Conservation (phyloP, 1,139 yeast species). For the Yamadazyma dushanensis region DNA sequence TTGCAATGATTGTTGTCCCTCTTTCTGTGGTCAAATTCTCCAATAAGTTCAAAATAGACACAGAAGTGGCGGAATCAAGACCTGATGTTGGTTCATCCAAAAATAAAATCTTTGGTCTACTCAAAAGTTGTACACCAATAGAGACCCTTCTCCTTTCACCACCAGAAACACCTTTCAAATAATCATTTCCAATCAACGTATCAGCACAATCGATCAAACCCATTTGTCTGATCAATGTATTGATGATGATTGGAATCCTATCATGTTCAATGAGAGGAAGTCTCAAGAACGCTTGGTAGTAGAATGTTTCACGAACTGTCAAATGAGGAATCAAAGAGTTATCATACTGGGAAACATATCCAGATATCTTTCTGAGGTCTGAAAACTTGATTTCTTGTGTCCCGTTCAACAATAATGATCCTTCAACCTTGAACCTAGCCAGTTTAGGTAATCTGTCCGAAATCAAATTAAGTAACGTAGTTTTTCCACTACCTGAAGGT, state of each 20-base stretch:
- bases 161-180: constrained; percentile 78
- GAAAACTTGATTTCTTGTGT: constrained; percentile 37
- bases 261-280: constrained; percentile 39
- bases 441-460: constrained; percentile 58
- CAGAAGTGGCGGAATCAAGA: constrained; percentile 74
- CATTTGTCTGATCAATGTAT: constrained; percentile 59
- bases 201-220: constrained; percentile 81
- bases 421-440: constrained; percentile 22
- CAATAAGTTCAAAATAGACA: constrained; percentile 63
- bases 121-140: constrained; percentile 74
- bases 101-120: constrained; percentile 68
- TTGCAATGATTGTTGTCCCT: constrained; percentile 71
- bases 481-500: constrained; percentile 86
- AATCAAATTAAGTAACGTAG: constrained; percentile 66
- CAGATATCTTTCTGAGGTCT: constrained; percentile 53
- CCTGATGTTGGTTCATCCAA: constrained; percentile 92
- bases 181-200: constrained; percentile 70
- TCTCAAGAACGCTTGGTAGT: constrained; percentile 70
- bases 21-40: constrained; percentile 52
- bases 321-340: constrained; percentile 65
- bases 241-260: constrained; percentile 37
- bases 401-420: constrained; percentile 22
- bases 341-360: constrained; percentile 80
- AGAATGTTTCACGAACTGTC: constrained; percentile 76
- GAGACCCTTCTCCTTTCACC: constrained; percentile 85